Evolutionary conservation across 441 rosid genomes (phyloP).

Genomic region (Erysimum cheiri): DNA sequence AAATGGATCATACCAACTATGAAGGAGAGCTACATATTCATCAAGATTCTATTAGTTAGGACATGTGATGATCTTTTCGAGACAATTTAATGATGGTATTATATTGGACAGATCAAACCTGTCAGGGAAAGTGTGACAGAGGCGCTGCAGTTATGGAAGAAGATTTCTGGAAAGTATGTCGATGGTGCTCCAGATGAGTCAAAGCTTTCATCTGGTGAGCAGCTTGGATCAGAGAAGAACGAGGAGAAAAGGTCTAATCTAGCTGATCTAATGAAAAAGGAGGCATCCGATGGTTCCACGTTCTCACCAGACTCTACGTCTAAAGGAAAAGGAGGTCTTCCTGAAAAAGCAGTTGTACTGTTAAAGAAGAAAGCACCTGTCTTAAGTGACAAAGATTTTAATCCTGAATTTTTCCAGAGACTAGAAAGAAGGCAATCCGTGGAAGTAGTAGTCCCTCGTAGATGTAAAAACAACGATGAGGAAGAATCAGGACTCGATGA

Average conservation of each 20-base stretch:
- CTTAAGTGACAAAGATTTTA: slow-evolving; percentile 81
- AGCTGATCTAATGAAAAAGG: slow-evolving; percentile 53
- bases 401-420: slow-evolving; percentile 96
- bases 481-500: slow-evolving; percentile 64
- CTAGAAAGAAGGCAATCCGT: slow-evolving; percentile 83
- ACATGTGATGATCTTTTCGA: slow-evolving; percentile 8
- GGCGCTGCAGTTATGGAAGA: slow-evolving; percentile 93
- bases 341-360: slow-evolving; percentile 79
- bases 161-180: slow-evolving; percentile 72
- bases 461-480: slow-evolving; percentile 61
- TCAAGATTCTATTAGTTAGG: slow-evolving; percentile 9
- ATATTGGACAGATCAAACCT: slow-evolving; percentile 79
- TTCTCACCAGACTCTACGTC: slow-evolving; percentile 51
- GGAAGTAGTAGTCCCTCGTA: slow-evolving; percentile 92
- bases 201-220: slow-evolving; percentile 64
- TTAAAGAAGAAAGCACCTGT: slow-evolving; percentile 90
- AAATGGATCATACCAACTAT: neutral
- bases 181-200: slow-evolving; percentile 71
- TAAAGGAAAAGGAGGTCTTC: slow-evolving; percentile 65
- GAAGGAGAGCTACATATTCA: neutral
- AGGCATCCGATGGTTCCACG: slow-evolving; percentile 56
- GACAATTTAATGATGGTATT: slow-evolving; percentile 36
- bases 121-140: slow-evolving; percentile 95
- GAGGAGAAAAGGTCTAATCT: slow-evolving; percentile 53
- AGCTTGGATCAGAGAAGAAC: slow-evolving; percentile 54